These are phyloP conservation scores for Acer negundo DNA, from an alignment of 345 rosid species.

Conservation along the genomic window DNA sequence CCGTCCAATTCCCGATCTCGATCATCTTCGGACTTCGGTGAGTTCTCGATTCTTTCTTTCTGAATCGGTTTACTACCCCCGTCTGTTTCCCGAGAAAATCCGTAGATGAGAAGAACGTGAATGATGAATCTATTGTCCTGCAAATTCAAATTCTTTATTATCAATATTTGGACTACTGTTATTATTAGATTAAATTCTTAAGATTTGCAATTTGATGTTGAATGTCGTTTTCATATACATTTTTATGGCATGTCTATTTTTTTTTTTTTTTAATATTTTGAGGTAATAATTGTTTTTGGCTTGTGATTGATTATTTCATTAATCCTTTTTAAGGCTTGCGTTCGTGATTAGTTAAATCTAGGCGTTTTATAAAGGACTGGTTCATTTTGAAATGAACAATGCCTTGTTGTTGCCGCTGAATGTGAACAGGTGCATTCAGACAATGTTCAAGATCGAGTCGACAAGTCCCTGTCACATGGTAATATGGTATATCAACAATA, in stretches of 20 bases:
- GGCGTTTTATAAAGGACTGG: too few relatives aligned
- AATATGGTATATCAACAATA: too few relatives aligned
- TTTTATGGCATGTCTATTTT: neutral
- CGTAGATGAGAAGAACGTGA: neutral
- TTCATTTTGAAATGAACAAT: too few relatives aligned
- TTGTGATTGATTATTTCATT: neutral
- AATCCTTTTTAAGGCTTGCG: too few relatives aligned
- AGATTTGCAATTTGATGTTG: neutral
- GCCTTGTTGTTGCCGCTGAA: too few relatives aligned
- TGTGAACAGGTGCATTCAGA: too few relatives aligned
- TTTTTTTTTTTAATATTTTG: neutral
- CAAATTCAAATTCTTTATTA: neutral
- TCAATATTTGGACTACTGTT: neutral
- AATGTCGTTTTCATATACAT: neutral
- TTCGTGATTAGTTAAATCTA: too few relatives aligned
- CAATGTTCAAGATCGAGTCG: too few relatives aligned
- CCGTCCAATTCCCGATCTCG: slow-evolving; percentile 20
- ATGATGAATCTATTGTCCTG: neutral
- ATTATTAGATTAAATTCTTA: neutral
- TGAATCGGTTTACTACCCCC: neutral
- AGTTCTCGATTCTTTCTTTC: slow-evolving; percentile 5
- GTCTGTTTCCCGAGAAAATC: slow-evolving; percentile 4
- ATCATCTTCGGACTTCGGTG: slow-evolving; percentile 30
- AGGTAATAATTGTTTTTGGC: neutral
- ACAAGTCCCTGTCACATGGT: too few relatives aligned